Evolutionary conservation across 78 protist genomes (phyloP), one percentile per base, ranked within the genome.

Genomic region (Protostelium mycophagum): DNA sequence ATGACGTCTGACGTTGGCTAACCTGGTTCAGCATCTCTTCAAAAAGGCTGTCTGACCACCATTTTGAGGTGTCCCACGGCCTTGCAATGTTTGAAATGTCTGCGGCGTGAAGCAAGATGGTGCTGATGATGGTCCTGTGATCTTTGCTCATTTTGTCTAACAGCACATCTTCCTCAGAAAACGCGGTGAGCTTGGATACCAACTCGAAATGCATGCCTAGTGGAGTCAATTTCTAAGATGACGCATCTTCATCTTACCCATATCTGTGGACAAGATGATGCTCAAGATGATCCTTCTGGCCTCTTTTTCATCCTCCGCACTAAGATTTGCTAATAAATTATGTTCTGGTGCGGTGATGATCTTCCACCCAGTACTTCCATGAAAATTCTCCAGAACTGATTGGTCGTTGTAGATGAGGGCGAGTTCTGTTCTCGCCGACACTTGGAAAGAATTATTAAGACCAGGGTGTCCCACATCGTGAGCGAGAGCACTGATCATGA

Each of bases 401-500:
- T 73, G 85, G 83, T 97, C 97, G 90, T 95, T 95, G 86, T 97
- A 97, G 28, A 90, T 83, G 38, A 93, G 36, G 5, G 97, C 97
- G 25, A 97, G 29, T 31, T 88, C 89, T 37, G 96, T 86, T 36
- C 89, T 89, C 63, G 96, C 93, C 83, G 91, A 94, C 28, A 96
- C 63, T 83, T 90, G 92, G 63, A 92, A 96, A 1, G 86, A 28
- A 51, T 97, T 97, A 89, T 95, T 97, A 36, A 91, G 87, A 35
- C 98, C 98, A 16, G 98, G 98, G 90, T 97, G 98, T 89, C 96
- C 96, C 29, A 96, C 51, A 85, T 97, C 98, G 38, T 97, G 98
- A 36, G 95, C 91, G 90, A 97, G 88, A 16, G 92, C 94, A n/a
- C 94, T 37, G 36, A 95, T 86, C 28, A 97, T 63, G 34, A 97